These are phyloP conservation scores for Aquanectria penicillioides DNA, from an alignment of 2,329 filamentous ascomycete genomes.

Conservation along the genomic window DNA sequence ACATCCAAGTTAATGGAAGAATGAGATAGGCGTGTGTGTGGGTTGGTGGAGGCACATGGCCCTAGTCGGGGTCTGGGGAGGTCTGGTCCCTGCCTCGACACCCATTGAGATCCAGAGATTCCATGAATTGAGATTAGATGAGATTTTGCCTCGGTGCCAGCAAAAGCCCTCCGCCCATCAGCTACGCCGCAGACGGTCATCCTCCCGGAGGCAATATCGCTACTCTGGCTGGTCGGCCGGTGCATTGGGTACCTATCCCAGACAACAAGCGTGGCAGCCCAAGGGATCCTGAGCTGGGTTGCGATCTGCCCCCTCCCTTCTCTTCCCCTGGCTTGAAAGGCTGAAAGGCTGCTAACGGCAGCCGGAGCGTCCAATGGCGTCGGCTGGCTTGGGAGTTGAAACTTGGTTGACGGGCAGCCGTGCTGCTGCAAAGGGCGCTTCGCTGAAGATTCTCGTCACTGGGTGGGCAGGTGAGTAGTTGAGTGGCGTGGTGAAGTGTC, in stretches of 20 bases:
- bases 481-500: background rate
- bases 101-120: slow-evolving; percentile 20
- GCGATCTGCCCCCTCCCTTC: background rate
- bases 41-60: background rate
- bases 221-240: slow-evolving; percentile 1
- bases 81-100: slow-evolving; percentile 4
- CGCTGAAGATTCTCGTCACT: too few species aligned
- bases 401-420: background rate
- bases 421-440: slow-evolving; percentile 1
- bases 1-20: background rate
- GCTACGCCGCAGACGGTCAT: background rate
- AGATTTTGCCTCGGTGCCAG: slow-evolving; percentile 23
- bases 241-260: slow-evolving; percentile 25
- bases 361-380: slow-evolving; percentile 7
- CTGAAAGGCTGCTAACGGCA: background rate
- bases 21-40: background rate
- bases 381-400: background rate
- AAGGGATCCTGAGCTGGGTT: slow-evolving; percentile 23
- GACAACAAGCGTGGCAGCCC: slow-evolving; percentile 26
- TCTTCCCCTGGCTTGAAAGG: background rate
- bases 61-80: background rate
- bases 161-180: background rate
- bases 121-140: slow-evolving; percentile 22
- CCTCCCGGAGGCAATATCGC: too few species aligned
- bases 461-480: background rate